Evolutionary conservation across 768 basidiomycete species (phyloP).

Genomic region (Crepidotus variabilis): DNA sequence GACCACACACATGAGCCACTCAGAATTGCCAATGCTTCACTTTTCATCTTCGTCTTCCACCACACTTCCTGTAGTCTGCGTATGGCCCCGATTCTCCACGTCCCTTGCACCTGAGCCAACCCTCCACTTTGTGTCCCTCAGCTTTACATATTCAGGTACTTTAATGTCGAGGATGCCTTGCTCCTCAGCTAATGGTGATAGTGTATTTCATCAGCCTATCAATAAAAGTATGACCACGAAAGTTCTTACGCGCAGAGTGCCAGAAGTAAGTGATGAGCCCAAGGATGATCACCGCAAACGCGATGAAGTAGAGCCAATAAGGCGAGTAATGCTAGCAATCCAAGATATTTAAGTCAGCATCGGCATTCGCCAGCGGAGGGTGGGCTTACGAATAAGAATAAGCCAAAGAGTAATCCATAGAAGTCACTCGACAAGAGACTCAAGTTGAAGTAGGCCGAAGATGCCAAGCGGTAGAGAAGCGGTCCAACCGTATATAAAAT

Average conservation of each 20-base stretch:
- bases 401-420: constrained; percentile 77
- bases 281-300: constrained; percentile 64
- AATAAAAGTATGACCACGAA: background rate
- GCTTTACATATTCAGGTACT: constrained; percentile 54
- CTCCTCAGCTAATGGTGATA: constrained; percentile 52
- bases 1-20: too few relatives aligned
- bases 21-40: too few relatives aligned
- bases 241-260: constrained; percentile 69
- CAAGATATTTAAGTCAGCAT: constrained; percentile 1
- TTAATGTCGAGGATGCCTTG: constrained; percentile 63
- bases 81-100: background rate
- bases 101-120: background rate
- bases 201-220: background rate
- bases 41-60: too few relatives aligned
- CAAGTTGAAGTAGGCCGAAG: constrained; percentile 82
- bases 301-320: constrained; percentile 86
- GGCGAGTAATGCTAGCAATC: constrained; percentile 65
- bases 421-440: constrained; percentile 87
- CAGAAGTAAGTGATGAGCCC: constrained; percentile 87
- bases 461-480: constrained; percentile 81
- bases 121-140: constrained; percentile 12
- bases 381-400: constrained; percentile 47
- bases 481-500: constrained; percentile 85
- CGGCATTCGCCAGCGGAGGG: too few relatives aligned
- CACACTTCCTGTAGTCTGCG: background rate